These are phyloP conservation scores for Neoarthrinium moseri DNA, from an alignment of 2,329 filamentous ascomycete genomes.

Conservation along the genomic window DNA sequence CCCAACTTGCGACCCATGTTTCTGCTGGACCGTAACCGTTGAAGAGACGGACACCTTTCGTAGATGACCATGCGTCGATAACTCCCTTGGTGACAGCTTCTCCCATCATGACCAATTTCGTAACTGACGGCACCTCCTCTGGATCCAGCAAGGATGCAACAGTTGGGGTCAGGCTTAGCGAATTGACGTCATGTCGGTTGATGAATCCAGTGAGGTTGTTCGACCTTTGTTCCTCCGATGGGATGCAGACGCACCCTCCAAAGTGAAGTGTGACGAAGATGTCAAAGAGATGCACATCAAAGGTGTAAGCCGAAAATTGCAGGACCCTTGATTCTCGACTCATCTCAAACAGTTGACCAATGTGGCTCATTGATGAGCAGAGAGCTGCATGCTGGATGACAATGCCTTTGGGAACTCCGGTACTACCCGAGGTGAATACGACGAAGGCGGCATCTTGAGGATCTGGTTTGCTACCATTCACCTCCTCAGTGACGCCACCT, in stretches of 20 bases:
- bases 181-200: slow-evolving; percentile 15
- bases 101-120: slow-evolving; percentile 21
- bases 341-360: not conserved
- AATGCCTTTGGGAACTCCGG: slow-evolving; percentile 12
- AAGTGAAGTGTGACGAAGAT: slow-evolving; percentile 35
- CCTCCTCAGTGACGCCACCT: not conserved
- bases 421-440: slow-evolving; percentile 13
- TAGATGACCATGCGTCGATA: not conserved
- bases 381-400: not conserved
- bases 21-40: slow-evolving; percentile 2
- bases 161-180: slow-evolving; percentile 25
- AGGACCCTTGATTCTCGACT: slow-evolving; percentile 13
- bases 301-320: slow-evolving; percentile 34
- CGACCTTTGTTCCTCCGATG: slow-evolving; percentile 35
- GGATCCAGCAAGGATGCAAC: slow-evolving; percentile 23
- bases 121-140: slow-evolving; percentile 19
- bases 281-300: slow-evolving; percentile 38
- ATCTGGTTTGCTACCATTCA: not conserved
- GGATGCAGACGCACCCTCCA: slow-evolving; percentile 39
- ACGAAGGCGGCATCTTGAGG: slow-evolving; percentile 1
- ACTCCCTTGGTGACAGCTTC: slow-evolving; percentile 18
- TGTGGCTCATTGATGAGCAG: not conserved
- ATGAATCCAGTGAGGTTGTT: slow-evolving; percentile 33
- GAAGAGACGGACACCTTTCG: not conserved
- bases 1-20: slow-evolving; percentile 28